phyloP scores from a whole-genome alignment of 305 asterid species.

The Fraxinus velutina region DNA sequence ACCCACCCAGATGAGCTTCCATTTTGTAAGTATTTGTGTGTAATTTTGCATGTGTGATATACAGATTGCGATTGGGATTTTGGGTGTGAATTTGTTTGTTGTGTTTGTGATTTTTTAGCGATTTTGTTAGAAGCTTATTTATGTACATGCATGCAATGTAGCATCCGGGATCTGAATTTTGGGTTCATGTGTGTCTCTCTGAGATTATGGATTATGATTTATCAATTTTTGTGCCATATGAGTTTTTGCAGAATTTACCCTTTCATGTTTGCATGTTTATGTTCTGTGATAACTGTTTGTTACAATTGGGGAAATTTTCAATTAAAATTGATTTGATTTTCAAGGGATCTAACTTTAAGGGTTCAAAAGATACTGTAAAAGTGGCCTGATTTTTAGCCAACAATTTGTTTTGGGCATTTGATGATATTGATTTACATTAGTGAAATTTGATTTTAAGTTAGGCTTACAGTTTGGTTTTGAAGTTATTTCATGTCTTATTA shows the following conservation, averaged over 20 bases:
- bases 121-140: background rate
- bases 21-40: background rate
- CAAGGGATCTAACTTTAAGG: background rate
- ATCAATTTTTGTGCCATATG: background rate
- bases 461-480: background rate
- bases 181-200: background rate
- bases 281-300: background rate
- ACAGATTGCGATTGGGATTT: background rate
- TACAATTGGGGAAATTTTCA: background rate
- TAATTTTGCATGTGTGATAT: background rate
- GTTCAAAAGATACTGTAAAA: background rate
- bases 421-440: background rate
- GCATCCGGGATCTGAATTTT: background rate
- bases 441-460: background rate
- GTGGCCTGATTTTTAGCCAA: background rate
- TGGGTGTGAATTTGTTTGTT: background rate
- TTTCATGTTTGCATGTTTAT: background rate
- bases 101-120: background rate
- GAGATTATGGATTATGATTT: background rate
- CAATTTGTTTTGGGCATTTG: background rate
- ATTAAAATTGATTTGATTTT: background rate
- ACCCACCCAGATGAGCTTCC: conserved; percentile 14
- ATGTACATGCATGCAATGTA: background rate
- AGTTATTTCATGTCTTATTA: background rate
- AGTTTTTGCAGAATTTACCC: background rate